Base-by-base conservation (phyloP, 176 grass and related monocot genomes). In the Melocanna baccifera region DNA sequence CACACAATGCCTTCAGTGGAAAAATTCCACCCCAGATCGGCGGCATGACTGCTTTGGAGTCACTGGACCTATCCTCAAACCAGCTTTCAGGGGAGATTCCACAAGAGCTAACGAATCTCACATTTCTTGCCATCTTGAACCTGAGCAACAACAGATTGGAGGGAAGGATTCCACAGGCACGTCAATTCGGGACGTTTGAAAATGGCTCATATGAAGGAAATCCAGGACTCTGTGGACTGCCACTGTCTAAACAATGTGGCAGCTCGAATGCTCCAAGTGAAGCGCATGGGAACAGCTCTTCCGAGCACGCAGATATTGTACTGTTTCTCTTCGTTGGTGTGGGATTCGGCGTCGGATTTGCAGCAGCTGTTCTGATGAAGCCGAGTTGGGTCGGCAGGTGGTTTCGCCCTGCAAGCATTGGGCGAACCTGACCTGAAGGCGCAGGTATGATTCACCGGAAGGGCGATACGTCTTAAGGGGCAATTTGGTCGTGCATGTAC, bases 61-160 rank as follows among this genome's bases (percentile, higher is more conserved):
- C 69, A 36, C 20, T 87, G 0, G 78, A 87, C 26, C 20, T 82
- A 0, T 82, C 86, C 5, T 37, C 9, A 39, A 87, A 82, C 62
- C 26, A 61, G 39, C 71, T 82, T 0, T 68, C 47, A 1, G 62
- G 86, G 13, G 28, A 76, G 10, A 87, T 82, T 30, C 62, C 86
- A 0, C 19, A 61, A 2, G 76, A 79, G 26, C 67, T 90, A 1
- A 73, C 85, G 28, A 13, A 78, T 0, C 74, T 93, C 0, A 90
- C 57, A 19, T 93, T 50, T 56, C 67, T 86, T 43, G n/a, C n/a
- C n/a, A n/a, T n/a, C n/a, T n/a, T n/a, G n/a, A n/a, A n/a, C n/a
- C n/a, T n/a, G n/a, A n/a, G n/a, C n/a, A n/a, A n/a, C n/a, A n/a
- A n/a, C n/a, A n/a, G n/a, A n/a, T n/a, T n/a, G n/a, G n/a, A n/a